Evolutionary conservation across 1,139 yeast genomes (phyloP), one percentile per base, ranked within the genome.

Genomic region (Diutina siamensis): DNA sequence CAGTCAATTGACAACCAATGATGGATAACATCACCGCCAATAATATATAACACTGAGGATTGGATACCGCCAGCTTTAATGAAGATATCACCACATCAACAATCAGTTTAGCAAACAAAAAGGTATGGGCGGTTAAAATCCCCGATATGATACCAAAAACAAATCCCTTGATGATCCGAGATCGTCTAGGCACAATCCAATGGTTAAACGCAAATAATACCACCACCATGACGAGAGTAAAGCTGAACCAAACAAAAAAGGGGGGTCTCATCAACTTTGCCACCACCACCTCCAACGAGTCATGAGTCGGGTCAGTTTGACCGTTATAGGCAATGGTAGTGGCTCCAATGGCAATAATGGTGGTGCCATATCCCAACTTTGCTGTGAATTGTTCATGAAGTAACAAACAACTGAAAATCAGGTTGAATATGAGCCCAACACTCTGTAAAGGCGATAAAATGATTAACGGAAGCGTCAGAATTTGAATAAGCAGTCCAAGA

Each of bases 371-470:
- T 2, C 76, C 64, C 2, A 89, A 72, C 47, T 64, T 67, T 35
- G 55, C 53, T 2, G 92, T 80, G 59, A 85, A 83, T 0, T 68
- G 68, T 57, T 88, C 96, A 15, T 80, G 71, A 10, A 87, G 73
- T 18, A 88, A 60, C 22, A 85, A 52, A 45, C 94, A 85, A 53
- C 88, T 83, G 9, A 85, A 62, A 1, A 70, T 52, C 3, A 94
- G 78, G 61, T 88, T 88, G 68, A 88, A 87, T 2, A 87, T 89
- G 33, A 88, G 71, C 0, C 96, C 95, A 15, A 83, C 79, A 31
- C 95, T 88, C 60, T 88, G 96, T 45, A 88, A 63, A 0, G 96
- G 95, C 33, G 89, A 80, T 47, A 87, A 61, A 2, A 88, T 74
- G 44, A 87, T 83, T 50, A 88, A 67, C 0, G 96, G 96, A 40